Conservation (phyloP, 2,329 filamentous ascomycete genomes). For the Monilinia aucupariae region DNA sequence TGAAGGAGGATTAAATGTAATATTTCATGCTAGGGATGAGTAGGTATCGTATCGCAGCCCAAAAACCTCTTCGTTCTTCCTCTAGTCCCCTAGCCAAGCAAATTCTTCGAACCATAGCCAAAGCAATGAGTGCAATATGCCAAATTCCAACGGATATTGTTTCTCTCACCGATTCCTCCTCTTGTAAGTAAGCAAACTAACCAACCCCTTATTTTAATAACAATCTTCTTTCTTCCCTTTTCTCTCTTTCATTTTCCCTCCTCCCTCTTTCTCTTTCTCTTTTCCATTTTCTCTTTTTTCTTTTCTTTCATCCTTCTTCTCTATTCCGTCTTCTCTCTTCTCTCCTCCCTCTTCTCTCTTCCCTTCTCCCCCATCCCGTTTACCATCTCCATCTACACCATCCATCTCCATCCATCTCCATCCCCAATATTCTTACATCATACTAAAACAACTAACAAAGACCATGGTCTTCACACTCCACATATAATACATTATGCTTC, state of each 20-base stretch:
- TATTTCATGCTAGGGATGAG: too few relatives aligned
- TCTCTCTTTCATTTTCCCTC: background rate
- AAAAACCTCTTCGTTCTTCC: too few relatives aligned
- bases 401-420: background rate
- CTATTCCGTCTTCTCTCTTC: too few relatives aligned
- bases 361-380: background rate
- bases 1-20: too few relatives aligned
- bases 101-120: background rate
- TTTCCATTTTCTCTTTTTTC: too few relatives aligned
- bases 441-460: background rate
- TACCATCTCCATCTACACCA: background rate
- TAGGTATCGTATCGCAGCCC: too few relatives aligned
- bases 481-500: background rate
- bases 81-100: too few relatives aligned
- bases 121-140: background rate
- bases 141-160: background rate
- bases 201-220: background rate
- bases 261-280: too few relatives aligned
- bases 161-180: background rate
- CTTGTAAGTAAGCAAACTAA: background rate
- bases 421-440: background rate
- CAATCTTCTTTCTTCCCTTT: too few relatives aligned
- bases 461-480: background rate
- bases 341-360: too few relatives aligned
- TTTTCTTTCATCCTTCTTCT: background rate